Conservation (phyloP, 2,329 filamentous ascomycete genomes). For the Alternaria atra region DNA sequence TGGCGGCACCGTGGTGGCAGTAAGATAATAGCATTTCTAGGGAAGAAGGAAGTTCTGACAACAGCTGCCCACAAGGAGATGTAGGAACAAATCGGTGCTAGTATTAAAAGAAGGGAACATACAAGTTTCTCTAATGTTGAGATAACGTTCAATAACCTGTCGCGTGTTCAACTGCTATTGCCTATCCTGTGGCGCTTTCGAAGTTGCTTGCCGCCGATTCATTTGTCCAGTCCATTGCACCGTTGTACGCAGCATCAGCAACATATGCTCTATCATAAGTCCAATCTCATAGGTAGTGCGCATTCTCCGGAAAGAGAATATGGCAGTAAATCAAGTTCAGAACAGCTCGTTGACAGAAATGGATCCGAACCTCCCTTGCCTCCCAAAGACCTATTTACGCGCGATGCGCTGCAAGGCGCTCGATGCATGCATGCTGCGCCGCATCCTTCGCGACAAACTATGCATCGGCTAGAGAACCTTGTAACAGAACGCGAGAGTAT, state of each 20-base stretch:
- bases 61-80: background rate
- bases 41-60: background rate
- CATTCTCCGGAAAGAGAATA: background rate
- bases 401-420: background rate
- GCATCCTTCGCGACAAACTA: background rate
- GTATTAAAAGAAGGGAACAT: background rate
- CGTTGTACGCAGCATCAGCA: background rate
- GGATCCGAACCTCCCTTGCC: background rate
- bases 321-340: background rate
- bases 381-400: background rate
- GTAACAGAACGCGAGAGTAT: background rate
- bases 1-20: background rate
- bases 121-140: background rate
- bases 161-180: background rate
- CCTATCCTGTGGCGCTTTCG: background rate
- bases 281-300: background rate
- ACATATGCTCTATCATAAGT: background rate
- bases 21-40: background rate
- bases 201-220: background rate
- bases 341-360: background rate
- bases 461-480: background rate
- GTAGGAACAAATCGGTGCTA: background rate
- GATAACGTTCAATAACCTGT: background rate
- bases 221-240: background rate
- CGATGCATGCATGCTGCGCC: constrained; percentile 2